Evolutionary conservation across 1,139 yeast genomes (phyloP).

Genomic region (Citeromyces hawaiiensis): DNA sequence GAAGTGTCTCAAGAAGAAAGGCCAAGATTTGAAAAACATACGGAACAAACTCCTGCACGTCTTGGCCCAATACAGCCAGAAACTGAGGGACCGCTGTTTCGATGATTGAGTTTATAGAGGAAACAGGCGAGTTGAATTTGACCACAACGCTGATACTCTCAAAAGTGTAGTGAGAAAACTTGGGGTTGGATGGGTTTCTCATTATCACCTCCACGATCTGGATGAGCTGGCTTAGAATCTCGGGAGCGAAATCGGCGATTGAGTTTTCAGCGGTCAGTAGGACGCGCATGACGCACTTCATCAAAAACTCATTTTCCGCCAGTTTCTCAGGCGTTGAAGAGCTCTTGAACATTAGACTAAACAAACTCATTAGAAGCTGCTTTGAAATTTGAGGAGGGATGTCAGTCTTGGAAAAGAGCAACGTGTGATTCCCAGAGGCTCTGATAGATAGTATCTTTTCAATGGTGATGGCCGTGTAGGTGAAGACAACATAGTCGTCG

Average conservation of each 20-base stretch:
- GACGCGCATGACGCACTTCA: constrained; percentile 81
- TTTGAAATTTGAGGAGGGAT: constrained; percentile 39
- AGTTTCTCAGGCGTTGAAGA: constrained; percentile 71
- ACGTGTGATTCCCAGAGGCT: constrained; percentile 26
- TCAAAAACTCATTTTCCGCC: constrained; percentile 88
- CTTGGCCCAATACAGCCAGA: constrained; percentile 58
- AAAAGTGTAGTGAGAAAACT: constrained; percentile 80
- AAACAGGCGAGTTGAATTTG: constrained; percentile 28
- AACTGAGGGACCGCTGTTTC: constrained; percentile 53
- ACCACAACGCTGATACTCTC: constrained; percentile 76
- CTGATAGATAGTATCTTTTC: constrained; percentile 80
- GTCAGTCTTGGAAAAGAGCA: constrained; percentile 63
- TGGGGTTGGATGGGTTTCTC: constrained; percentile 90
- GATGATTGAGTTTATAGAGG: constrained; percentile 22
- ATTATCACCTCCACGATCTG: constrained; percentile 59
- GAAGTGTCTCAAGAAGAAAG: constrained; percentile 55
- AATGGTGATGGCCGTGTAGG: constrained; percentile 87
- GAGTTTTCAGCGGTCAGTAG: constrained; percentile 63
- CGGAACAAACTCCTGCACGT: constrained; percentile 89
- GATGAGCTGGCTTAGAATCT: constrained; percentile 52
- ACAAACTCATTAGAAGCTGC: constrained; percentile 47
- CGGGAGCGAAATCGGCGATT: constrained; percentile 25
- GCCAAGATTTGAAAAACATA: constrained; percentile 85
- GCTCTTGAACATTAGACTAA: constrained; percentile 48
- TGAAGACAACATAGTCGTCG: constrained; percentile 72